These are phyloP conservation scores for Cordyceps militaris DNA, from an alignment of 2,329 filamentous ascomycete genomes.

Conservation along the genomic window DNA sequence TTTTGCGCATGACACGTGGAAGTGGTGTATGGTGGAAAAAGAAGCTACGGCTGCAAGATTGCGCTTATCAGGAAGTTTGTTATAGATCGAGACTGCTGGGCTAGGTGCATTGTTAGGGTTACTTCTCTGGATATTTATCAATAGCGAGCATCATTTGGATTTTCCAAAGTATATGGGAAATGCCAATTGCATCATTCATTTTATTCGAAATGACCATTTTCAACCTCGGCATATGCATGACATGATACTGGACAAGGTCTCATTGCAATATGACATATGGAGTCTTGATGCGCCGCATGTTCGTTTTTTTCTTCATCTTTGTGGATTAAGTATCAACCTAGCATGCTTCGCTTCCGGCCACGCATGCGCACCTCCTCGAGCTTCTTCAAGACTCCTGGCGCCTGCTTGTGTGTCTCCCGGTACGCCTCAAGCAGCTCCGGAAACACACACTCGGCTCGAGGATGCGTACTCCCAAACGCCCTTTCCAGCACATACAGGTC, in stretches of 20 bases:
- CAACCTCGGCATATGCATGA: not conserved
- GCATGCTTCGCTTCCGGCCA: constrained; percentile 93
- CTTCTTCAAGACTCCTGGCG: constrained; percentile 65
- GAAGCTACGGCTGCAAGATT: not conserved
- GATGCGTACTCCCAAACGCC: constrained; percentile 92
- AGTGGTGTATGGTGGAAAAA: not conserved
- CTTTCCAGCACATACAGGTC: constrained; percentile 94
- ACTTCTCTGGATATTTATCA: not conserved
- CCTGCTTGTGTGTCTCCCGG: constrained; percentile 65
- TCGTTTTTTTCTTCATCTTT: not conserved
- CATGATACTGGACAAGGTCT: not conserved
- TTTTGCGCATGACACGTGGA: not conserved
- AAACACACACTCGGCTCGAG: constrained; percentile 72
- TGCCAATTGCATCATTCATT: not conserved
- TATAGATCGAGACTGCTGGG: not conserved
- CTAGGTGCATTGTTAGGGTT: not conserved
- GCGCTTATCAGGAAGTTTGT: not conserved
- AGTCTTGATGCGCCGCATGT: not conserved
- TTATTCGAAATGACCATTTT: not conserved
- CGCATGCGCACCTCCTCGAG: constrained; percentile 90
- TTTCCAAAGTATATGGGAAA: not conserved
- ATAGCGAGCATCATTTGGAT: constrained; percentile 9
- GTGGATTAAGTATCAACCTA: constrained; percentile 50
- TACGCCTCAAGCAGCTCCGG: constrained; percentile 69
- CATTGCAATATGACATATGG: not conserved